Conservation (phyloP, 257 asterid genomes). For the Prunella vulgaris region DNA sequence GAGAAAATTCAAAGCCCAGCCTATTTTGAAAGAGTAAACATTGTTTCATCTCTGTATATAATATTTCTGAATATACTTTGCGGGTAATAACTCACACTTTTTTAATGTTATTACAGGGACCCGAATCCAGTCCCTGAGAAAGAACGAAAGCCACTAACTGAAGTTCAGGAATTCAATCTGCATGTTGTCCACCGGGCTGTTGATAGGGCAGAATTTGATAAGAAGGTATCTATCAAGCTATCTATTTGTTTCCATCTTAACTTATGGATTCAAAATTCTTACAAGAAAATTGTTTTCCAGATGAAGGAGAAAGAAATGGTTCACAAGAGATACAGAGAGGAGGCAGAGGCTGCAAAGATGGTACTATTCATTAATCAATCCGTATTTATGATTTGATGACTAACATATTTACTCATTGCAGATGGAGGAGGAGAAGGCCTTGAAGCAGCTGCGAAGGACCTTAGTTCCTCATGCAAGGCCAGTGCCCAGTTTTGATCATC, state of each 20-base stretch:
- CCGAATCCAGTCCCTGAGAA: slow-evolving; percentile 86
- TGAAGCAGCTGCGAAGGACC: slow-evolving; percentile 79
- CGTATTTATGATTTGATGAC: neutral
- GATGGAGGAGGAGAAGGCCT: slow-evolving; percentile 97
- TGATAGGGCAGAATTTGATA: slow-evolving; percentile 82
- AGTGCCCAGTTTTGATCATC: slow-evolving; percentile 63
- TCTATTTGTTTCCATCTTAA: neutral
- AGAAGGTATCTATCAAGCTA: slow-evolving; percentile 44
- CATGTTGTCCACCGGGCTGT: slow-evolving; percentile 65
- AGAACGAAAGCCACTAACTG: slow-evolving; percentile 70
- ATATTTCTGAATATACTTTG: neutral
- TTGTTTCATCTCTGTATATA: neutral
- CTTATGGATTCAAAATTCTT: slow-evolving; percentile 4
- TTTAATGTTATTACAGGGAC: slow-evolving; percentile 47
- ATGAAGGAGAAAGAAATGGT: slow-evolving; percentile 78
- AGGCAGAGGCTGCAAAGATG: slow-evolving; percentile 79
- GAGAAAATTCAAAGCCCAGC: slow-evolving; percentile 85
- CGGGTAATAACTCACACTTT: neutral
- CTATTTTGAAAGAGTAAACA: slow-evolving; percentile 72
- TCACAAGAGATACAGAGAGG: slow-evolving; percentile 84
- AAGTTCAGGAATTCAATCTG: slow-evolving; percentile 78
- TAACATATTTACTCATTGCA: slow-evolving; percentile 6
- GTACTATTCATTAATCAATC: slow-evolving; percentile 21
- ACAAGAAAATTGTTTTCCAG: slow-evolving; percentile 30
- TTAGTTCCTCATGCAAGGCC: slow-evolving; percentile 83